A percentile compares a stretch with the other conserved stretches of the same genome.
phyloP scores from a whole-genome alignment of 805 yeast genomes.

The Isabelozyma rhagii region DNA sequence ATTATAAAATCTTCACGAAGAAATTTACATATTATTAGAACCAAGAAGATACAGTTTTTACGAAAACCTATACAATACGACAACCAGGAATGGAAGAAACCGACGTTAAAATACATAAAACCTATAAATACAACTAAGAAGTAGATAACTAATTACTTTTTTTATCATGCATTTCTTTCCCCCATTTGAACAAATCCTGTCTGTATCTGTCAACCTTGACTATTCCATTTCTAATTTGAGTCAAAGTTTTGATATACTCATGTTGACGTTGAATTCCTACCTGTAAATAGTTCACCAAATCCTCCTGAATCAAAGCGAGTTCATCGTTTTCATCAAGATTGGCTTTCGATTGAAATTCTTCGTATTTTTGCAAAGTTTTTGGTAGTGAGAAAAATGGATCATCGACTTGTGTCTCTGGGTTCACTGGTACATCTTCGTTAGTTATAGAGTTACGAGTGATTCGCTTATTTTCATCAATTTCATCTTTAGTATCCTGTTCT shows the following conservation, averaged over 20 bases:
- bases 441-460: conserved; percentile 1
- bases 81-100: neutral
- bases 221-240: conserved; percentile 70
- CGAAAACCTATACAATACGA: neutral
- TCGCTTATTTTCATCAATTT: conserved; percentile 9
- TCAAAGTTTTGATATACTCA: conserved; percentile 79
- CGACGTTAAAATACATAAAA: neutral
- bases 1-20: too few relatives aligned
- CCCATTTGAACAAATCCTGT: conserved; percentile 73
- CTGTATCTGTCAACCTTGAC: conserved; percentile 76
- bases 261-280: conserved; percentile 52
- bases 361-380: conserved; percentile 29
- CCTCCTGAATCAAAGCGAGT: conserved; percentile 59
- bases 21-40: too few relatives aligned
- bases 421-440: neutral
- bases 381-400: conserved; percentile 61
- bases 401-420: neutral
- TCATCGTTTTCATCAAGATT: conserved; percentile 15
- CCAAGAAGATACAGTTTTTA: too few relatives aligned
- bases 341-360: conserved; percentile 18
- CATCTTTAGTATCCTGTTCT: conserved; percentile 5
- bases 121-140: neutral
- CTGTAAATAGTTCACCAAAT: conserved; percentile 39
- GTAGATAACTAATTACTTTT: conserved; percentile 14
- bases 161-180: conserved; percentile 70